These are phyloP conservation scores for Cicer chorassanicum DNA, from an alignment of 306 rosid genomes.

Conservation along the genomic window DNA sequence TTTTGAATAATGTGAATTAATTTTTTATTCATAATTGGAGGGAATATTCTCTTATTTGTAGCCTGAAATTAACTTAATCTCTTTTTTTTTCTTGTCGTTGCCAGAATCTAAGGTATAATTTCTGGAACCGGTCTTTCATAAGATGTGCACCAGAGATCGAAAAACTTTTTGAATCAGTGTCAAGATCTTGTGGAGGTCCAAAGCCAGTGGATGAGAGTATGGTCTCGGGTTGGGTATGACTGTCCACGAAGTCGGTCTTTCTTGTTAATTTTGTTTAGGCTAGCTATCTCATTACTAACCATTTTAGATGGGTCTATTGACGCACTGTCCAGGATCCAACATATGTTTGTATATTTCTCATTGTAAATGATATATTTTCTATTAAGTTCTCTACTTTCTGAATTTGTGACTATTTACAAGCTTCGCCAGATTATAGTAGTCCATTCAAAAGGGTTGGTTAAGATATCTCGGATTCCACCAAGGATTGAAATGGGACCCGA, in stretches of 20 bases:
- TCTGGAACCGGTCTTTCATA: constrained; percentile 92
- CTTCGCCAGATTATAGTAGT: not conserved
- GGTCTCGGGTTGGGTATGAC: constrained; percentile 87
- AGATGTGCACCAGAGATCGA: constrained; percentile 98
- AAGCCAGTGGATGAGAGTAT: constrained; percentile 91
- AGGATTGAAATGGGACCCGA: too few relatives aligned
- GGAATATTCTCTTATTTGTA: not conserved
- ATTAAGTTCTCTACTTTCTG: not conserved
- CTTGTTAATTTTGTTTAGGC: constrained; percentile 21
- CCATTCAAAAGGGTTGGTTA: too few relatives aligned
- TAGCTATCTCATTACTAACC: constrained; percentile 2
- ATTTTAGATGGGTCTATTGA: not conserved
- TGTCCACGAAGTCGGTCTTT: constrained; percentile 42
- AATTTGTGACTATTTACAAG: not conserved
- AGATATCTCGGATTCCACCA: too few relatives aligned
- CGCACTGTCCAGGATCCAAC: not conserved
- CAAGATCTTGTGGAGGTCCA: constrained; percentile 96
- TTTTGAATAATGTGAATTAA: too few relatives aligned
- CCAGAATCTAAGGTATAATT: constrained; percentile 92
- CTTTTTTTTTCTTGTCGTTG: not conserved
- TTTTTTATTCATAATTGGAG: too few relatives aligned
- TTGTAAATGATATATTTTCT: constrained; percentile 23
- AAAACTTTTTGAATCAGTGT: constrained; percentile 93
- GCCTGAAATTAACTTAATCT: not conserved
- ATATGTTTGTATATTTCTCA: not conserved